Conservation (phyloP, 768 basidiomycete genomes). For the Mycena floridula region DNA sequence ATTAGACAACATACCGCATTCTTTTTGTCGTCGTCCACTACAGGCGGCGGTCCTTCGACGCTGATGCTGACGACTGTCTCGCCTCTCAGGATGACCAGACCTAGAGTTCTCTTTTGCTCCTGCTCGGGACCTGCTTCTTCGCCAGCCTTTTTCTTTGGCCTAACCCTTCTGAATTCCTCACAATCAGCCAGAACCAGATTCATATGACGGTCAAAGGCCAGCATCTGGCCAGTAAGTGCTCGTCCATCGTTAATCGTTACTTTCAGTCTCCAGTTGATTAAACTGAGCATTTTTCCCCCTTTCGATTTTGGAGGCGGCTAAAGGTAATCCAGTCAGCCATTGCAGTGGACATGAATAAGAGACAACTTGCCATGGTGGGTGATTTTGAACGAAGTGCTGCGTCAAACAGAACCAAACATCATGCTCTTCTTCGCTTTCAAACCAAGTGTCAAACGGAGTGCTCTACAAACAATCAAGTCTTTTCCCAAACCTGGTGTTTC, state of each 20-base stretch:
- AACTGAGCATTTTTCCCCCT: constrained; percentile 95
- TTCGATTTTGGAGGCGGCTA: constrained; percentile 96
- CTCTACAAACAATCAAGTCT: too few relatives aligned
- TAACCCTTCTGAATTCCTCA: constrained; percentile 92
- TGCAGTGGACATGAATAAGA: background rate
- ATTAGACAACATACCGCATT: constrained; percentile 46
- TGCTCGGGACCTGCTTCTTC: constrained; percentile 75
- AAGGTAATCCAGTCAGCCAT: constrained; percentile 10
- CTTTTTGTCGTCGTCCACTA: constrained; percentile 86
- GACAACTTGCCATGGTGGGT: constrained; percentile 15
- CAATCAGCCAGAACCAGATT: constrained; percentile 97
- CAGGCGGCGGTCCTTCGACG: constrained; percentile 93
- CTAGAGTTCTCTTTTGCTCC: constrained; percentile 94
- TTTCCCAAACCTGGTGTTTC: too few relatives aligned
- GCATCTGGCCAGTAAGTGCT: constrained; percentile 94
- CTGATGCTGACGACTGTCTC: constrained; percentile 94
- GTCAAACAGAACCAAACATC: too few relatives aligned
- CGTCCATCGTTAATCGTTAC: constrained; percentile 98
- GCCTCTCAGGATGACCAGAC: constrained; percentile 94
- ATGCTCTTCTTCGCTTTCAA: too few relatives aligned
- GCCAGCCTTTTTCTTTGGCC: constrained; percentile 87
- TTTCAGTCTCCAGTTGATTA: constrained; percentile 97
- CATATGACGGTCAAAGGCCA: constrained; percentile 99
- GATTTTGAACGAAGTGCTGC: too few relatives aligned
- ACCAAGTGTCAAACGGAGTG: too few relatives aligned